phyloP scores from a whole-genome alignment of 768 basidiomycete species.

The Chalciporus chontae region DNA sequence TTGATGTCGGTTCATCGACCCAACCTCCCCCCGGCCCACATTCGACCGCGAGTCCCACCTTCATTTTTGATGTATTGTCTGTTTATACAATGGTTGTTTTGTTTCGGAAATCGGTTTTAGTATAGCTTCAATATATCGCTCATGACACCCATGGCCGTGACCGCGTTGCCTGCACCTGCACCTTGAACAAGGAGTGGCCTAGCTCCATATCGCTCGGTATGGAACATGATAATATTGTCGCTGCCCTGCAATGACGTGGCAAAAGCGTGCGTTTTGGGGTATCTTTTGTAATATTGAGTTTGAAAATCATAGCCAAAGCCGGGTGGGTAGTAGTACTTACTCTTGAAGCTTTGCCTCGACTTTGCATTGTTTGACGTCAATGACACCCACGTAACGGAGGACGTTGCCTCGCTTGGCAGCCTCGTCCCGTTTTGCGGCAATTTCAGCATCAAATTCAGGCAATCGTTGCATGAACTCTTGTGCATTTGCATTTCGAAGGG shows the following conservation, averaged over 20 bases:
- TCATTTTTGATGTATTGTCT: slow-evolving; percentile 3
- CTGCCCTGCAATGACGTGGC: slow-evolving; percentile 94
- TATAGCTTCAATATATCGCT: slow-evolving; percentile 71
- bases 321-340: slow-evolving; percentile 41
- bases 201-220: slow-evolving; percentile 85
- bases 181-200: slow-evolving; percentile 93
- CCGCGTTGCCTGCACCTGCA: slow-evolving; percentile 95
- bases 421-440: slow-evolving; percentile 69
- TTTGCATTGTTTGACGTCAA: slow-evolving; percentile 64
- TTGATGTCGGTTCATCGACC: slow-evolving; percentile 28
- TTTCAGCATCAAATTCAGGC: slow-evolving; percentile 78
- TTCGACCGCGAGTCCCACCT: slow-evolving; percentile 2
- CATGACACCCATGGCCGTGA: slow-evolving; percentile 97
- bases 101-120: slow-evolving; percentile 17
- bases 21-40: neutral
- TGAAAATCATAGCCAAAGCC: neutral
- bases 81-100: slow-evolving; percentile 15
- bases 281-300: slow-evolving; percentile 45
- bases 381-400: slow-evolving; percentile 89
- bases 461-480: slow-evolving; percentile 81
- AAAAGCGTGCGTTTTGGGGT: slow-evolving; percentile 86
- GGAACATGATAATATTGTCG: slow-evolving; percentile 98
- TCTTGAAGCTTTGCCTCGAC: slow-evolving; percentile 89
- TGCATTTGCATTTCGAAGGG: slow-evolving; percentile 68
- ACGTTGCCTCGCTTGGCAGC: slow-evolving; percentile 82